These are phyloP conservation scores for Brassica napus DNA, from an alignment of 345 rosid genomes.

Conservation along the genomic window DNA sequence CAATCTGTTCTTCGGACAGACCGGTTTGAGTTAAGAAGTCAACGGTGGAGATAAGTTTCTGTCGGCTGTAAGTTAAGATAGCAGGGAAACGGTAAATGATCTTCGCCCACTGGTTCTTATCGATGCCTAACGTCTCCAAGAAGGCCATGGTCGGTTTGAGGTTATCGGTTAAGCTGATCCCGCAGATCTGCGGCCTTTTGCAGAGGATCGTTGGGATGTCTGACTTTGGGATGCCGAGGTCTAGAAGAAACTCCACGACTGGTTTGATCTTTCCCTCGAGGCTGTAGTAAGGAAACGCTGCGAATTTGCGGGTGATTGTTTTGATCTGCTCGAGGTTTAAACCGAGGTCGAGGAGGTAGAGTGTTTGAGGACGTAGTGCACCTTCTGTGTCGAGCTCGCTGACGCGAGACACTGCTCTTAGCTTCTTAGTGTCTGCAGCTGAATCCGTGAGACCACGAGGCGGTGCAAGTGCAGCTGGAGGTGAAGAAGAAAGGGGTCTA, in stretches of 20 bases:
- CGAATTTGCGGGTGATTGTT: constrained; percentile 64
- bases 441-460: constrained; percentile 42
- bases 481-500: constrained; percentile 34
- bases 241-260: constrained; percentile 75
- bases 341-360: constrained; percentile 81
- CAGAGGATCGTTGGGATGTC: constrained; percentile 58
- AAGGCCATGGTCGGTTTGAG: constrained; percentile 77
- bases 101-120: constrained; percentile 85
- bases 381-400: constrained; percentile 62
- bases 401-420: constrained; percentile 67
- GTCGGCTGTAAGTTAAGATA: constrained; percentile 76
- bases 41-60: constrained; percentile 58
- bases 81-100: constrained; percentile 80
- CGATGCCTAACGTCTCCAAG: constrained; percentile 73
- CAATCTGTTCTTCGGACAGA: constrained; percentile 59
- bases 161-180: constrained; percentile 74
- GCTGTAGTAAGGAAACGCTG: constrained; percentile 84
- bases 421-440: constrained; percentile 48
- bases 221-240: constrained; percentile 74
- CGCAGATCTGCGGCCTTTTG: constrained; percentile 87
- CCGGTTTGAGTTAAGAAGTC: constrained; percentile 76
- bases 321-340: constrained; percentile 79
- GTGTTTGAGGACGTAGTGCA: constrained; percentile 63
- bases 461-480: constrained; percentile 31
- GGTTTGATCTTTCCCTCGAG: constrained; percentile 88